These are phyloP conservation scores for Flagelloscypha sp. DNA, from an alignment of 768 basidiomycete species.

Conservation along the genomic window DNA sequence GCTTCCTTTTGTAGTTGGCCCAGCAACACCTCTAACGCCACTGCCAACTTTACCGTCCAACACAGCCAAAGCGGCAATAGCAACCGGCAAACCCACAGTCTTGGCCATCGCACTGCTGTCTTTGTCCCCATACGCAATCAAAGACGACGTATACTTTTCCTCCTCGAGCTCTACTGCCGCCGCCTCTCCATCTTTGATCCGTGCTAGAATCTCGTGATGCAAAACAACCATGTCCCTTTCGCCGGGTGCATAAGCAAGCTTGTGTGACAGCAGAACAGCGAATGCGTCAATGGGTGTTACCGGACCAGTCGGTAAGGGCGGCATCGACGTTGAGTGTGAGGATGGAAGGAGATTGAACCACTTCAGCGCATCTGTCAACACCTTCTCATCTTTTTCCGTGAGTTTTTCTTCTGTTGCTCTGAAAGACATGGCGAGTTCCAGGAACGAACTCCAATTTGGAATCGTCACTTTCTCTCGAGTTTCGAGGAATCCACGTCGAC, in stretches of 20 bases:
- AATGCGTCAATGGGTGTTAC: constrained; percentile 65
- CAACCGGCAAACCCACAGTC: constrained; percentile 84
- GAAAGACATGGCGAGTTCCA: constrained; percentile 18
- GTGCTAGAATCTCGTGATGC: constrained; percentile 69
- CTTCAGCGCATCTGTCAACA: constrained; percentile 29
- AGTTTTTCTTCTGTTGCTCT: constrained; percentile 11
- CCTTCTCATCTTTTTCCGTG: constrained; percentile 11
- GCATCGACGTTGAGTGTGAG: constrained; percentile 18
- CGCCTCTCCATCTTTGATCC: constrained; percentile 4
- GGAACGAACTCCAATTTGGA: constrained; percentile 27
- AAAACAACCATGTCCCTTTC: constrained; percentile 88
- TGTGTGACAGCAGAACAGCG: constrained; percentile 60
- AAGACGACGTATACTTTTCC: constrained; percentile 57
- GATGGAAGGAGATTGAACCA: constrained; percentile 35
- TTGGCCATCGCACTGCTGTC: constrained; percentile 74
- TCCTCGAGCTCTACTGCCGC: constrained; percentile 21
- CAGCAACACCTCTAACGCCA: constrained; percentile 51
- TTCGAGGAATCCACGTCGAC: constrained; percentile 60
- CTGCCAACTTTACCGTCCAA: constrained; percentile 47
- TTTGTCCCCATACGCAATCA: constrained; percentile 49
- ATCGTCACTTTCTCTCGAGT: constrained; percentile 22
- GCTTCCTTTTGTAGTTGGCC: constrained; percentile 57
- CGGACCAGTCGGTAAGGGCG: constrained; percentile 34
- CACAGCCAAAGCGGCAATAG: constrained; percentile 67
- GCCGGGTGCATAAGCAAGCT: constrained; percentile 54